Evolutionary conservation across 140 eudicot species (phyloP).

Genomic region (Senecio squalidus): DNA sequence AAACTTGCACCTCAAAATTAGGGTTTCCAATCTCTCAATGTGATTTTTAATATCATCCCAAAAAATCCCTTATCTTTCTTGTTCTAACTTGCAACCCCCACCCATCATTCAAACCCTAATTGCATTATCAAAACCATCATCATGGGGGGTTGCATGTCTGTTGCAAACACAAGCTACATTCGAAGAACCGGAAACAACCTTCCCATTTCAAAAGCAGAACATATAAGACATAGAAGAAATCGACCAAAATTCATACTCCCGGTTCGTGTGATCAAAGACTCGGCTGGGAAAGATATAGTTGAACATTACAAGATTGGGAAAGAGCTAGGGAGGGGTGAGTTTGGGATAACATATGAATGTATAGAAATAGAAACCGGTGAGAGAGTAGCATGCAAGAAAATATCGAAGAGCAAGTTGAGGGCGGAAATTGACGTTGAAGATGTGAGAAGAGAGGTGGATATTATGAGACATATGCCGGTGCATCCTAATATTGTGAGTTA

Average conservation of each 20-base stretch:
- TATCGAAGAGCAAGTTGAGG: constrained; percentile 57
- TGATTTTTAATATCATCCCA: neutral
- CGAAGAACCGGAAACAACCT: constrained; percentile 18
- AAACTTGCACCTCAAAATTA: constrained; percentile 16
- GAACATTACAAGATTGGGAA: constrained; percentile 50
- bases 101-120: constrained; percentile 26
- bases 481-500: constrained; percentile 77
- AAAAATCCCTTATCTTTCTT: constrained; percentile 13
- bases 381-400: constrained; percentile 68
- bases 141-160: constrained; percentile 56
- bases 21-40: constrained; percentile 17
- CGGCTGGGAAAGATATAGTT: constrained; percentile 40
- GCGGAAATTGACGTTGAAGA: constrained; percentile 85
- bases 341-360: constrained; percentile 80
- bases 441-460: constrained; percentile 90
- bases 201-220: constrained; percentile 13
- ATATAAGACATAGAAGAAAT: neutral
- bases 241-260: constrained; percentile 22
- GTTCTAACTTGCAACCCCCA: constrained; percentile 27
- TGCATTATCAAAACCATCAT: constrained; percentile 9
- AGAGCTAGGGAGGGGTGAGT: constrained; percentile 89
- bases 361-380: constrained; percentile 39
- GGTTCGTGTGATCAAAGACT: constrained; percentile 34
- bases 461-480: constrained; percentile 74
- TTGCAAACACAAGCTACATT: constrained; percentile 25